Base-by-base conservation (phyloP, 2,329 filamentous ascomycete species). In the Penicillium oxalicum region DNA sequence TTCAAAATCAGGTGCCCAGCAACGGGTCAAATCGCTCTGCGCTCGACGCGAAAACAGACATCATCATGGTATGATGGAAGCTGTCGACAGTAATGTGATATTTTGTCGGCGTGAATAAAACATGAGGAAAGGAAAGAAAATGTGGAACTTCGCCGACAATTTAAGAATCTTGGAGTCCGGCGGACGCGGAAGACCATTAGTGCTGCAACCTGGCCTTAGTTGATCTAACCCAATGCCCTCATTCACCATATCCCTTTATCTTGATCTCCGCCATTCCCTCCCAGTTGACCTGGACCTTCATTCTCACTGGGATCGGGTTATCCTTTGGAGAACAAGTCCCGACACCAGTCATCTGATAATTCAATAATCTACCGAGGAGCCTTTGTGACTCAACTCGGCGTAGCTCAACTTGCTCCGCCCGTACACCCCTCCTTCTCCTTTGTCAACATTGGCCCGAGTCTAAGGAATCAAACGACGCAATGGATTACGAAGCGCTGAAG, bases 401-500 rank as follows among this genome's bases (percentile, higher is more conserved):
- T 11, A 32, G 29, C 29, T 32, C 29, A 2, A 11, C 50, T 11
- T 8, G 29, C 29, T 32, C 29, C 29, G 29, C 50, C 51, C 41
- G 47, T 47, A 52, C 39, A 52, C 53, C 54, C 49, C 56, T 56
- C 54, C 54, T 55, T 61, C 61, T 41, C 57, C 59, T 61, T 32
- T 57, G 50, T 59, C 54, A 59, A 53, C 53, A 59, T 40, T 47
- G 45, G 44, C 55, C 55, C 58, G 47, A 46, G 52, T 53, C 54
- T 53, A 51, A 43, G 53, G 52, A 45, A 52, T 46, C 52, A 49
- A 49, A 54, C 52, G 48, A 48, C 61, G 76, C 55, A 54, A 95
- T 95, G 90, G 91, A 95, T 70, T 95, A 89, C 78, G 91, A 96
- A 71, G 80, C 84, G 60, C 76, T 95, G 60, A 96, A 96, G 75